Base-by-base conservation (phyloP, 2,329 filamentous ascomycete genomes). In the Orbilia ellipsospora region DNA sequence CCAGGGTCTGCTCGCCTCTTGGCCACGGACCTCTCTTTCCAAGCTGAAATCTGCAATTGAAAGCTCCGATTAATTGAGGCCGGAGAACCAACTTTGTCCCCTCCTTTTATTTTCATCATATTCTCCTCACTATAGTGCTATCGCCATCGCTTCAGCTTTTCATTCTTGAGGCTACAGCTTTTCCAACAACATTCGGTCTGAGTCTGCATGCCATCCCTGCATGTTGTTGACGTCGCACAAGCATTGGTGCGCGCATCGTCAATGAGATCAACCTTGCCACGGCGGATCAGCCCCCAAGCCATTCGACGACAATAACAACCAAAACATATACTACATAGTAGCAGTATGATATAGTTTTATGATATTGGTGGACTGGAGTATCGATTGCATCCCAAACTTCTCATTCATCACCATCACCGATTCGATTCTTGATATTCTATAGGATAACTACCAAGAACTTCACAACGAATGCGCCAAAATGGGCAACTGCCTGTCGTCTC, bases 401-500 rank as follows among this genome's bases (percentile, higher is more conserved):
- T 20, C 28, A 6, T 12, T 6, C 51, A 16, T 45, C 23, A 7
- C 28, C 31, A 28, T 57, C 16, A 4, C 16, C 55, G 4, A 13
- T 18, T 12, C 44, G 16, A 36, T 59, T 42, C 31, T 42, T 36
- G 26, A 16, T 36, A 36, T 10, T 10, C 5, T 36, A 40, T 57
- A 31, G 28, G 16, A 15, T 10, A 13, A 36, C 3, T 18, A 15
- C 23, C 16, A 12, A 2, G 31, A 36, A 6, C 31, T 36, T n/a
- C n/a, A 3, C n/a, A 67, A 54, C 56, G 65, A 59, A 70, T 70
- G 59, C 42, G 26, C 42, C 50, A 63, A 28, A 64, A 75, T 75
- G 72, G 72, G 72, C 12, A 68, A 64, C 36, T 75, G 72, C 61
- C 59, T 75, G 61, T 75, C 72, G 59, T 64, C 59, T 54, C 55